Evolutionary conservation across 2,329 filamentous ascomycete species (phyloP).

Genomic region (Aciculosporium take): DNA sequence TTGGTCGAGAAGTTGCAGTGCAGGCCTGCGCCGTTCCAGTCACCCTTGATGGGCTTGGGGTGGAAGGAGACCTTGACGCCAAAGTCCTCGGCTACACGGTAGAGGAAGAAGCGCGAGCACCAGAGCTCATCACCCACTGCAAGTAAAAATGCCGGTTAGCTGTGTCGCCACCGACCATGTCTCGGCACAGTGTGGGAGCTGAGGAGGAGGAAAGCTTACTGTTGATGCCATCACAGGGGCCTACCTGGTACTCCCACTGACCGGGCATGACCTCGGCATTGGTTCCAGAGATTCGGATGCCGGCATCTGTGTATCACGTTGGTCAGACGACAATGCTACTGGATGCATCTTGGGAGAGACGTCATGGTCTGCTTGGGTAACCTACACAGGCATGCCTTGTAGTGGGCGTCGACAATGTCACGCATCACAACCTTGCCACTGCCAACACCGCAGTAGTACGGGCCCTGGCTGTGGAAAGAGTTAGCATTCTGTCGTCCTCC

Average conservation of each 20-base stretch:
- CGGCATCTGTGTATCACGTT: constrained; percentile 36
- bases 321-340: background rate
- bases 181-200: background rate
- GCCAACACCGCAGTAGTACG: constrained; percentile 72
- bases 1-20: constrained; percentile 89
- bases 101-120: constrained; percentile 68
- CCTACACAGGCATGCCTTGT: constrained; percentile 52
- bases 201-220: constrained; percentile 34
- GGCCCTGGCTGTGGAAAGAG: constrained; percentile 19
- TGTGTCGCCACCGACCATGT: background rate
- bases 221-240: constrained; percentile 73
- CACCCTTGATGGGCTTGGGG: constrained; percentile 87
- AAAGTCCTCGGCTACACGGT: constrained; percentile 90
- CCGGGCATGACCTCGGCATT: constrained; percentile 87
- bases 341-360: too few species aligned
- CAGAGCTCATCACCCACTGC: constrained; percentile 90
- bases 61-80: constrained; percentile 89
- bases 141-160: background rate
- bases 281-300: constrained; percentile 90
- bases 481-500: too few species aligned
- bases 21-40: constrained; percentile 88
- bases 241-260: constrained; percentile 97
- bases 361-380: too few species aligned
- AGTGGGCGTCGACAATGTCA: constrained; percentile 72
- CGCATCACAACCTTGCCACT: constrained; percentile 95